Evolutionary conservation across 2,329 filamentous ascomycete genomes (phyloP).

Genomic region (Diaporthe vaccinii): DNA sequence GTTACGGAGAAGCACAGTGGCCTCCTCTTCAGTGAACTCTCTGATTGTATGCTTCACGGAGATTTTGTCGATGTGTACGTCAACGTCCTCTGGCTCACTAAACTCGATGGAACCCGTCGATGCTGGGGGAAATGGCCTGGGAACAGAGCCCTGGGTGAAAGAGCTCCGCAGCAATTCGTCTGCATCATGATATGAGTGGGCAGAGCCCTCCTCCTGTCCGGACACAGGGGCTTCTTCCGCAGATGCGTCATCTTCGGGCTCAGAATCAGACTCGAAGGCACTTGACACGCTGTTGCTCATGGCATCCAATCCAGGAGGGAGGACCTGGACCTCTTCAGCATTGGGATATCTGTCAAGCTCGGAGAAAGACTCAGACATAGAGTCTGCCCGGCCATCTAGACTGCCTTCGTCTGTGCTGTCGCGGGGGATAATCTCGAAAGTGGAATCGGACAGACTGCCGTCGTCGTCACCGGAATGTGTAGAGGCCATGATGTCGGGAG

Average conservation of each 20-base stretch:
- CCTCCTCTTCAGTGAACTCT: conserved; percentile 57
- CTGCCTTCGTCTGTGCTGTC: conserved; percentile 66
- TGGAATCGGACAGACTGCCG: conserved; percentile 67
- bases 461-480: conserved; percentile 59
- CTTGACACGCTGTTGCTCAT: conserved; percentile 45
- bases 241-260: conserved; percentile 45
- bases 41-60: conserved; percentile 62
- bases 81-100: conserved; percentile 53
- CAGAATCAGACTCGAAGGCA: conserved; percentile 46
- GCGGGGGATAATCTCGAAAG: conserved; percentile 66
- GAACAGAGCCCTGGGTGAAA: conserved; percentile 49
- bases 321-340: conserved; percentile 66
- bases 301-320: conserved; percentile 61
- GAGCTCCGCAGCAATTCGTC: conserved; percentile 62
- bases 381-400: conserved; percentile 58
- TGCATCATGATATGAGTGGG: conserved; percentile 50
- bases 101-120: conserved; percentile 58
- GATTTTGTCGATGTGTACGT: conserved; percentile 53
- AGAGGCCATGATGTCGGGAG: conserved; percentile 68
- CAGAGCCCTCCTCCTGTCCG: not conserved
- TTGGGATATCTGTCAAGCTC: conserved; percentile 49
- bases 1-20: conserved; percentile 50
- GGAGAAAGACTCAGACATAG: conserved; percentile 40
- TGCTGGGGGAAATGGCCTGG: conserved; percentile 41
- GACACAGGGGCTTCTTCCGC: not conserved